A percentile compares a stretch with the other conserved stretches of the same genome.
Evolutionary conservation across 2,329 filamentous ascomycete species (phyloP).

Genomic region (Akanthomyces muscarius): DNA sequence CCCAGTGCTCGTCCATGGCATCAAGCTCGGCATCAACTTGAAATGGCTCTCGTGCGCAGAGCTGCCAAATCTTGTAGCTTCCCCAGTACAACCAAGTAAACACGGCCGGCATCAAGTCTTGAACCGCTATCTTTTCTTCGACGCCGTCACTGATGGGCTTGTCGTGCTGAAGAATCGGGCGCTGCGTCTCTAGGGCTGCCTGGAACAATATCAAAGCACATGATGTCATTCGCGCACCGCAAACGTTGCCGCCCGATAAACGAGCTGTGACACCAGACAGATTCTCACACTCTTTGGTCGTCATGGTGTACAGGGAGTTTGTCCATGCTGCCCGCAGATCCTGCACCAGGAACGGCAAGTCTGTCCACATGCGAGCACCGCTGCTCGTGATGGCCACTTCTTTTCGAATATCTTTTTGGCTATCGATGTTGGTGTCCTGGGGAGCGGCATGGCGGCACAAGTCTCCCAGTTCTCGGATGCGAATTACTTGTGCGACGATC

Average conservation of each 20-base stretch:
- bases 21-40: no score
- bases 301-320: background rate
- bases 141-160: background rate
- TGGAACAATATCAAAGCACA: background rate
- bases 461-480: no score
- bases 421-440: no score
- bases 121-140: background rate
- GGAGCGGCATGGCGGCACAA: no score
- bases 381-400: background rate
- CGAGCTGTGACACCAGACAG: background rate
- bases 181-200: background rate
- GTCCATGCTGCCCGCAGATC: background rate
- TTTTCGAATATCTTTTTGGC: no score
- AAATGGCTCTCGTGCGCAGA: no score
- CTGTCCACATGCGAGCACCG: background rate
- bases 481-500: no score
- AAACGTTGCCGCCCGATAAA: background rate
- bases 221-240: background rate
- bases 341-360: background rate
- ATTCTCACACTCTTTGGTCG: background rate
- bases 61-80: background rate
- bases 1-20: no score
- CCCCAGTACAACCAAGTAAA: no score
- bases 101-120: background rate
- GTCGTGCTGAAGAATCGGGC: background rate